A percentile compares a stretch with the other conserved stretches of the same genome.
phyloP scores from a whole-genome alignment of 2,329 filamentous ascomycete genomes.

The Neonectria neomacrospora region DNA sequence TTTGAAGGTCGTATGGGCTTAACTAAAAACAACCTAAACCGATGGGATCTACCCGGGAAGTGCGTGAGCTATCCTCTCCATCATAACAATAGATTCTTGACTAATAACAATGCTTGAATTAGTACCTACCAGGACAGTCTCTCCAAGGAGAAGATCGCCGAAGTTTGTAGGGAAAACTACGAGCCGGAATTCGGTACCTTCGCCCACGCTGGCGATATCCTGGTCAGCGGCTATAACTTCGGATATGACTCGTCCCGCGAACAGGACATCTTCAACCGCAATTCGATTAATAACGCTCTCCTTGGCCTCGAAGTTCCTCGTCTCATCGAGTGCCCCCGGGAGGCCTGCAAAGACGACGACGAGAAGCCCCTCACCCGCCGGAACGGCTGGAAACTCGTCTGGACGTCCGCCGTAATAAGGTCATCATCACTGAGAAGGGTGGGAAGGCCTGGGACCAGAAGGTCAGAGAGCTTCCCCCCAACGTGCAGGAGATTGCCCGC shows the following conservation, averaged over 20 bases:
- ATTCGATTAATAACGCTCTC: slow-evolving; percentile 83
- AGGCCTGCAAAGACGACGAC: slow-evolving; percentile 62
- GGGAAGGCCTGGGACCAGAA: slow-evolving; percentile 80
- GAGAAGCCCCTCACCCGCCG: slow-evolving; percentile 72
- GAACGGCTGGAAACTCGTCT: slow-evolving; percentile 85
- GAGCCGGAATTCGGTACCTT: slow-evolving; percentile 75
- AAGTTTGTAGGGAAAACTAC: slow-evolving; percentile 95
- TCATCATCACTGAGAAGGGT: slow-evolving; percentile 76
- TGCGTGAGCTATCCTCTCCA: slow-evolving; percentile 51
- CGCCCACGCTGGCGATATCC: slow-evolving; percentile 77
- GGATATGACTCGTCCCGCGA: slow-evolving; percentile 85
- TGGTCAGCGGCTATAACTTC: slow-evolving; percentile 90
- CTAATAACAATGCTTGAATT: slow-evolving; percentile 54
- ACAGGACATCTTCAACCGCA: slow-evolving; percentile 83
- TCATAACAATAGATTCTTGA: slow-evolving; percentile 10
- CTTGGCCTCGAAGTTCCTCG: slow-evolving; percentile 77
- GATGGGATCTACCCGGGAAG: slow-evolving; percentile 92
- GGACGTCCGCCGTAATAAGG: slow-evolving; percentile 79
- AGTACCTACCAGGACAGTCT: slow-evolving; percentile 92
- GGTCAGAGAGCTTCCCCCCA: slow-evolving; percentile 84
- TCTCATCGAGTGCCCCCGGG: slow-evolving; percentile 73
- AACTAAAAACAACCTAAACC: slow-evolving; percentile 60
- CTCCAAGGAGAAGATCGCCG: slow-evolving; percentile 80
- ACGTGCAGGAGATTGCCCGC: slow-evolving; percentile 84
- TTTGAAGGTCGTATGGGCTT: too few relatives aligned